Percentiles rank a stretch among this genome's conserved stretches.
Conservation (phyloP, 768 basidiomycete genomes). For the Tylopilus plumbeoviolaceoides region DNA sequence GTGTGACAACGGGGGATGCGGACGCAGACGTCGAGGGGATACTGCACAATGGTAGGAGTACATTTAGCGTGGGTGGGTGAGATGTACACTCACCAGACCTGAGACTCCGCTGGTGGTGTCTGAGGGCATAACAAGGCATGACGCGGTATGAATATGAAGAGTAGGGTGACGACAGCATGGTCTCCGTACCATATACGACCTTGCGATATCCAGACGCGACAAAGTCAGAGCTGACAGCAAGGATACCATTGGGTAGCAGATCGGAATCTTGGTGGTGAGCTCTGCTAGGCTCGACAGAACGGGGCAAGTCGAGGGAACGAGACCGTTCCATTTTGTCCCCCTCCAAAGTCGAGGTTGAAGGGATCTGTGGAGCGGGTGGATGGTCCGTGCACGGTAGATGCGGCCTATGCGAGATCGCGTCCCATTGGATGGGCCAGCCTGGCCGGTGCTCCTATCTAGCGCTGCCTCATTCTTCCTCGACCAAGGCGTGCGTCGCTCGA, state of each 20-base stretch:
- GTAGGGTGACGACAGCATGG: not conserved
- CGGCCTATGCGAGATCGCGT: not conserved
- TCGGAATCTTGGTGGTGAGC: not conserved
- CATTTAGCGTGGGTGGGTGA: too few species aligned
- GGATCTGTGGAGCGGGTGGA: not conserved
- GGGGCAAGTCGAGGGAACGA: not conserved
- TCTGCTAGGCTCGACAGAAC: not conserved
- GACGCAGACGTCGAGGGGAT: slow-evolving; percentile 6
- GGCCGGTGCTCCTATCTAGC: slow-evolving; percentile 2
- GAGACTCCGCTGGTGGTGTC: not conserved
- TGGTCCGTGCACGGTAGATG: not conserved
- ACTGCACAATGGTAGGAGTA: not conserved
- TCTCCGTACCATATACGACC: too few species aligned
- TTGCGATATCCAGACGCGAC: too few species aligned
- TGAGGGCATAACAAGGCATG: not conserved
- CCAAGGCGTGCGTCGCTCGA: slow-evolving; percentile 43
- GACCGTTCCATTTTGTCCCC: not conserved
- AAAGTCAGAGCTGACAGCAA: not conserved
- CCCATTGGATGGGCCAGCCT: not conserved
- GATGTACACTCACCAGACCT: not conserved
- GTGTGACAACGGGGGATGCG: slow-evolving; percentile 1
- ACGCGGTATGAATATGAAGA: not conserved
- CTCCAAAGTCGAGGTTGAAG: not conserved
- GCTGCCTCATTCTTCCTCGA: not conserved
- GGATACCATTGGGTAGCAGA: not conserved